Percentiles rank a stretch among this genome's conserved stretches.
phyloP scores from a whole-genome alignment of 2,329 filamentous ascomycete species.

The Aspergillus chevalieri region DNA sequence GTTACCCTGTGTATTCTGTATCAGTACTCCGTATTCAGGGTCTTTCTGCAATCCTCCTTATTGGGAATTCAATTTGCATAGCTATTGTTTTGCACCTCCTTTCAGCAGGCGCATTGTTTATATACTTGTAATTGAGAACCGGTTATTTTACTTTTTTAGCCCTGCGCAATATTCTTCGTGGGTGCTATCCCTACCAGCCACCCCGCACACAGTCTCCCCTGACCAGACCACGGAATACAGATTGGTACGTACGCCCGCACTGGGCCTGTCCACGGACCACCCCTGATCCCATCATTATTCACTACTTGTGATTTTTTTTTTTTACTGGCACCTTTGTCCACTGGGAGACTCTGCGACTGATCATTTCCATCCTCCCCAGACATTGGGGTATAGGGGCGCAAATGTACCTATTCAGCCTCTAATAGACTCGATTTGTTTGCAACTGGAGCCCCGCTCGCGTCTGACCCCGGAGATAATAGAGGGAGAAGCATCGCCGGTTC shows the following conservation, averaged over 20 bases:
- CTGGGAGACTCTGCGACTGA: background rate
- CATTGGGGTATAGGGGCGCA: background rate
- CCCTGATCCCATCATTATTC: background rate
- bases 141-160: background rate
- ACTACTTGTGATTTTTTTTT: background rate
- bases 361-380: background rate
- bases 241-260: background rate
- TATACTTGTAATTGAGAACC: background rate
- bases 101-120: background rate
- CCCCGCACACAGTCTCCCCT: background rate
- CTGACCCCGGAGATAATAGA: too few relatives aligned
- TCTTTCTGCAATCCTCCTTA: background rate
- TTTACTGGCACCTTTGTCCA: background rate
- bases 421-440: background rate
- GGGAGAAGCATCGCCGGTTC: too few relatives aligned
- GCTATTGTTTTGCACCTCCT: background rate
- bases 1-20: background rate
- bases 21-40: background rate
- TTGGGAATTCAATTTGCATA: background rate
- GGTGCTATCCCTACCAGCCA: background rate
- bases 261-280: slow-evolving; percentile 1
- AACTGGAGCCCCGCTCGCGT: background rate
- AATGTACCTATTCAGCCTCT: background rate
- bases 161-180: background rate
- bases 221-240: background rate